Conservation (phyloP, 2,329 filamentous ascomycete species). For the Phaeosphaeriaceae sp. region DNA sequence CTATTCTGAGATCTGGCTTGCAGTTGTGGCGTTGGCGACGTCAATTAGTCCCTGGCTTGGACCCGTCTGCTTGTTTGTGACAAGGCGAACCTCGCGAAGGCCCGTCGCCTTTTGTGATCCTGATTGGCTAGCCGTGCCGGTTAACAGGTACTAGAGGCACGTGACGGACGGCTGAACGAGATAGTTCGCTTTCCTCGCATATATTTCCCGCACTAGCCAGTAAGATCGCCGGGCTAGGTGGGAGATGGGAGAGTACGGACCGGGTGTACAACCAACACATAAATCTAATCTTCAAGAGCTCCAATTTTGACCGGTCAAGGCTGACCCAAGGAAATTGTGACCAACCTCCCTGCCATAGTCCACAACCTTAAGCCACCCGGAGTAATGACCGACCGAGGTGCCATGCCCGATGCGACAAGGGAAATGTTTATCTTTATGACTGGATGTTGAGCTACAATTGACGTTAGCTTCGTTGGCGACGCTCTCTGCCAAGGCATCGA, state of each 20-base stretch:
- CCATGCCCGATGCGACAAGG: no score
- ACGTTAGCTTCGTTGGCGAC: no score
- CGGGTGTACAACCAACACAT: background rate
- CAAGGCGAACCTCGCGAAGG: background rate
- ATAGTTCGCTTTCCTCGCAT: slow-evolving; percentile 3
- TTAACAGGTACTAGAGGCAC: background rate
- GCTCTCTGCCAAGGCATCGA: background rate
- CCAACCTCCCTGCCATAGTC: no score
- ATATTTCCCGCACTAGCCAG: background rate
- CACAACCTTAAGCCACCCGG: no score
- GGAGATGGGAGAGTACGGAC: background rate
- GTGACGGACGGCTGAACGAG: background rate
- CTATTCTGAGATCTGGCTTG: slow-evolving; percentile 2
- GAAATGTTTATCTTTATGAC: no score
- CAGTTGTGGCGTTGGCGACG: background rate
- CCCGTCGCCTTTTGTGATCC: background rate
- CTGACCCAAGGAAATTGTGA: no score
- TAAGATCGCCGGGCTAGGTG: background rate
- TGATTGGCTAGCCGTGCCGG: background rate
- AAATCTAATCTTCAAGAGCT: no score
- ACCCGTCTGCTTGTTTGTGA: background rate
- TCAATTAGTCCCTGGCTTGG: background rate
- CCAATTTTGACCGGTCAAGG: no score
- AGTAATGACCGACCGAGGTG: no score
- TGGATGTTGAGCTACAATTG: no score